Evolutionary conservation across 2,329 filamentous ascomycete species (phyloP).

Genomic region (Colletotrichum eleusines): DNA sequence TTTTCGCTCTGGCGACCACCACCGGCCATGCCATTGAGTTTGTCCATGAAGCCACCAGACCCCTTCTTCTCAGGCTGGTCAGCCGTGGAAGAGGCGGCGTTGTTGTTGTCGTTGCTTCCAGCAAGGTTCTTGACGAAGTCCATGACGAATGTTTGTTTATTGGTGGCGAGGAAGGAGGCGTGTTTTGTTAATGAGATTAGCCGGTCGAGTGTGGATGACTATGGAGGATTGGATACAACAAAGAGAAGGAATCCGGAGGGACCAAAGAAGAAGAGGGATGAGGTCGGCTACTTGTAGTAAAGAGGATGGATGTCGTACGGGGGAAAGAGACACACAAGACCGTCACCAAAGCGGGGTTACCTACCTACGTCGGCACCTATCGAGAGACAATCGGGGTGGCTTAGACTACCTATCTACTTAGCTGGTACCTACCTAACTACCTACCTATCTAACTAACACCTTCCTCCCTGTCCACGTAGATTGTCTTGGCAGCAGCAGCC

Average conservation of each 20-base stretch:
- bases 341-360: slow-evolving; percentile 38
- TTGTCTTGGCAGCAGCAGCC: slow-evolving; percentile 31
- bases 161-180: background rate
- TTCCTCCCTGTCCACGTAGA: slow-evolving; percentile 5
- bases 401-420: slow-evolving; percentile 30
- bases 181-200: background rate
- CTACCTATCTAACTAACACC: background rate
- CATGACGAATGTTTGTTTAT: slow-evolving; percentile 55
- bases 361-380: too few relatives aligned
- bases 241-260: background rate
- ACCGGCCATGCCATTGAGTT: slow-evolving; percentile 78
- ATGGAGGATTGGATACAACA: background rate
- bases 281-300: slow-evolving; percentile 38
- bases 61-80: slow-evolving; percentile 51
- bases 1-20: slow-evolving; percentile 81
- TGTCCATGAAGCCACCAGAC: slow-evolving; percentile 72
- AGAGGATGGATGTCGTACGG: slow-evolving; percentile 21
- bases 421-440: too few relatives aligned
- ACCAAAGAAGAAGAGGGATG: slow-evolving; percentile 18
- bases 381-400: slow-evolving; percentile 30
- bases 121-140: slow-evolving; percentile 67
- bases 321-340: background rate
- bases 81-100: slow-evolving; percentile 45
- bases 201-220: background rate
- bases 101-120: slow-evolving; percentile 53